A percentile compares a stretch with the other conserved stretches of the same genome.
Conservation (phyloP, 2,329 filamentous ascomycete species). For the Pseudopyricularia javanii region DNA sequence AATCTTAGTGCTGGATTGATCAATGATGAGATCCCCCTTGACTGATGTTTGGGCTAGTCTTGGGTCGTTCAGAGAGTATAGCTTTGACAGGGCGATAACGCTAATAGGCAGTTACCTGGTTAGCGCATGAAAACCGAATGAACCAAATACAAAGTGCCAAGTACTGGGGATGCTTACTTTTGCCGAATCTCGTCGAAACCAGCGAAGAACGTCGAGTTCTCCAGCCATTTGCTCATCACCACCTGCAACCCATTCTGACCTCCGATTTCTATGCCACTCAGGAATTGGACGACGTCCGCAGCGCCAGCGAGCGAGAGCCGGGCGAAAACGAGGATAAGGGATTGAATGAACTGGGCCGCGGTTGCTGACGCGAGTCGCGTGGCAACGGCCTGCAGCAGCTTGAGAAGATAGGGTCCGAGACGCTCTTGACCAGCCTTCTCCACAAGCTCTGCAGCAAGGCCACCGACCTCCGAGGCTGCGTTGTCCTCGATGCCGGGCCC, state of each 20-base stretch:
- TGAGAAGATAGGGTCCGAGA: conserved; percentile 78
- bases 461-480: conserved; percentile 89
- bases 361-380: conserved; percentile 71
- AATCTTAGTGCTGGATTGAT: conserved; percentile 63
- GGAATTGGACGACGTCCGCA: conserved; percentile 81
- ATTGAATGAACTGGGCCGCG: conserved; percentile 86
- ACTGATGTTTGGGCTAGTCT: conserved; percentile 70
- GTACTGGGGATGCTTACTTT: conserved; percentile 51
- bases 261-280: conserved; percentile 71
- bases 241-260: conserved; percentile 75
- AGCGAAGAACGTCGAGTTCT: conserved; percentile 95
- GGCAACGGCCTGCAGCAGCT: conserved; percentile 81
- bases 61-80: conserved; percentile 77
- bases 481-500: conserved; percentile 79
- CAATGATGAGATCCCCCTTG: conserved; percentile 79
- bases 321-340: conserved; percentile 88
- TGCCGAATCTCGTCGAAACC: conserved; percentile 95
- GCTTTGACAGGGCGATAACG: conserved; percentile 82
- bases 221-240: conserved; percentile 88
- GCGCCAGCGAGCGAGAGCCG: conserved; percentile 76
- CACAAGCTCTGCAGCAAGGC: conserved; percentile 84
- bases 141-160: background rate
- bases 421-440: conserved; percentile 89
- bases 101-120: conserved; percentile 30
- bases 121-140: background rate